Evolutionary conservation across 768 basidiomycete genomes (phyloP), one percentile per base, ranked within the genome.

Genomic region (Rickenella mellea): DNA sequence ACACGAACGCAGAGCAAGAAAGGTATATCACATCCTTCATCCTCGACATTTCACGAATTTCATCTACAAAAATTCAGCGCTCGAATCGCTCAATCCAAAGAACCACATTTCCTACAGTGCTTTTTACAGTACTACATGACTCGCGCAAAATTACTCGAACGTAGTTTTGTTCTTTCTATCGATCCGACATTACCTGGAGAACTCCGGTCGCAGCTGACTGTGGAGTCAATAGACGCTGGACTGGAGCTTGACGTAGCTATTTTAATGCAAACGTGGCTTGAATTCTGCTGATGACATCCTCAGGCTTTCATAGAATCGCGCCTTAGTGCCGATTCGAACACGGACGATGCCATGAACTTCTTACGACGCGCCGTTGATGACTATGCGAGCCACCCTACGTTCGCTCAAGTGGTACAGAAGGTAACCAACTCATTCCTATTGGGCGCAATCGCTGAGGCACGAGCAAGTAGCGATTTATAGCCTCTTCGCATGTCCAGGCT

Each of bases 161-260:
- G 67, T 36, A 51, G 66, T 0, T 70, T 77, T 39, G 75, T 72
- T 5, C 40, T 64, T 17, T 69, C 71, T 32, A 52, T 78, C 19
- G 76, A 80, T 51, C 71, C 74, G 2, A 60, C 62, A 42, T 63
- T 76, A 12, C 58, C 66, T 0, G 71, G 69, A 43, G 74, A 79
- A 35, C 55, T 48, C 27, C 48, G 62, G 51, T 52, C 73, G 7
- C 71, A 73, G 35, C 60, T 83, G 45, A 64, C 68, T 32, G 51
- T 66, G 1, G 84, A 87, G 52, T 73, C 78, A 5, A 70, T 73
- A 37, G 83, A 84, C 46, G 62, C 63, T 43, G 71, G 74, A n/a
- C 50, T 64, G 19, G 76, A 81, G 25, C 58, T 84, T 5, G 71
- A 74, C 54, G 85, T 82, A 43, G 55, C 64, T 45, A 10, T 3